Percentiles rank a stretch among this genome's conserved stretches.
Evolutionary conservation across 352 stramenopile species (phyloP).

Genomic region (Phytophthora foliorum): DNA sequence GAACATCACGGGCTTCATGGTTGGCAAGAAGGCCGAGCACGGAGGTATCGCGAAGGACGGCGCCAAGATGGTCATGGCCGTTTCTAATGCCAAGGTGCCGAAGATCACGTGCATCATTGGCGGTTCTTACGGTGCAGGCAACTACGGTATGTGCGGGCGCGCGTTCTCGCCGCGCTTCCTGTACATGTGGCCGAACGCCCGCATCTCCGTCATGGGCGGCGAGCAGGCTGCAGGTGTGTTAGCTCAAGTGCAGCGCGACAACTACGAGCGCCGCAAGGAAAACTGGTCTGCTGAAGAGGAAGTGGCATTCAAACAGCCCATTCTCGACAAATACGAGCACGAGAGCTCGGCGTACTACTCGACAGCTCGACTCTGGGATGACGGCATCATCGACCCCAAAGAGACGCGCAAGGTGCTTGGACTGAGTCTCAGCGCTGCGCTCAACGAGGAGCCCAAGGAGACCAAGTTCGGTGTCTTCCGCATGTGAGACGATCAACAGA

Average conservation of each 20-base stretch:
- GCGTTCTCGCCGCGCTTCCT: conserved; percentile 97
- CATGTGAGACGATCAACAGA: conserved; percentile 76
- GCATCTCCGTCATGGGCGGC: conserved; percentile 98
- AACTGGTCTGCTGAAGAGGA: conserved; percentile 85
- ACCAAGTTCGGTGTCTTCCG: conserved; percentile 98
- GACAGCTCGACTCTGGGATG: conserved; percentile 97
- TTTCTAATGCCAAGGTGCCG: conserved; percentile 95
- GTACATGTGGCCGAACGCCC: conserved; percentile 98
- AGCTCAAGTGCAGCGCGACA: conserved; percentile 95
- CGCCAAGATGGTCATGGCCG: conserved; percentile 96
- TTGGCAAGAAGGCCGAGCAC: conserved; percentile 97
- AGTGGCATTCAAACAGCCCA: conserved; percentile 95
- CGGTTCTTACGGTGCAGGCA: conserved; percentile 96
- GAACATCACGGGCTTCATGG: conserved; percentile 99
- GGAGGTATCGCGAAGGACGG: conserved; percentile 98
- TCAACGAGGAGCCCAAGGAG: conserved; percentile 77
- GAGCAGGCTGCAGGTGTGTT: conserved; percentile 97
- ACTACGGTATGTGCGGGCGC: conserved; percentile 98
- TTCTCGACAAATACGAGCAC: conserved; percentile 96
- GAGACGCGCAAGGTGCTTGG: conserved; percentile 93
- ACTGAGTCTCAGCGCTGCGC: conserved; percentile 75
- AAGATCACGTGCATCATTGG: conserved; percentile 99
- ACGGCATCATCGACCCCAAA: conserved; percentile 98
- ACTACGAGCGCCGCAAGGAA: conserved; percentile 78
- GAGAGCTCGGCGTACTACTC: conserved; percentile 97